phyloP scores from a whole-genome alignment of 768 basidiomycete genomes.

The Artomyces pyxidatus region DNA sequence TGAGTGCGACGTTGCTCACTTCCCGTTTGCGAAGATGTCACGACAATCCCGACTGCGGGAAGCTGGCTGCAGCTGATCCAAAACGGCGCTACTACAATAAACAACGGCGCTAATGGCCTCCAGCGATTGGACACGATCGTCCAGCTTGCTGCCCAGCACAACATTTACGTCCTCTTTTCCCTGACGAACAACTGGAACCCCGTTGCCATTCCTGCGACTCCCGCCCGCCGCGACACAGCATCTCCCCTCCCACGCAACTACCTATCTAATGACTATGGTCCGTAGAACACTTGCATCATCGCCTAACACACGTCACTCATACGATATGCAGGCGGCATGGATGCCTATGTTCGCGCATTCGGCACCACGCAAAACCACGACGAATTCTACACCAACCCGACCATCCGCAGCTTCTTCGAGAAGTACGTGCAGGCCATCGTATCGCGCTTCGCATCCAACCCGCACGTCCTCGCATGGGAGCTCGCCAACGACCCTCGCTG shows the following conservation, averaged over 20 bases:
- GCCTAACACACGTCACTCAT: neutral
- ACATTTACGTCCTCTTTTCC: slow-evolving; percentile 29
- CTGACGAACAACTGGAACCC: slow-evolving; percentile 18
- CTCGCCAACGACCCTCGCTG: slow-evolving; percentile 17
- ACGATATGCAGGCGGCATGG: slow-evolving; percentile 31
- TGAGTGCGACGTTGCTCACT: neutral
- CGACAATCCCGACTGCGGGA: slow-evolving; percentile 32
- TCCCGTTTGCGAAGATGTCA: slow-evolving; percentile 8
- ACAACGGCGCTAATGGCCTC: slow-evolving; percentile 53
- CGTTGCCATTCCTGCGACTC: neutral
- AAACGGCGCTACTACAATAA: slow-evolving; percentile 49
- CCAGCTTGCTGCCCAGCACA: slow-evolving; percentile 43
- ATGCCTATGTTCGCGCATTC: slow-evolving; percentile 28
- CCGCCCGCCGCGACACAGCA: slow-evolving; percentile 2
- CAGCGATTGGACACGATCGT: slow-evolving; percentile 55
- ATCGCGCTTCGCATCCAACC: slow-evolving; percentile 7
- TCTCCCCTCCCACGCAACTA: slow-evolving; percentile 20
- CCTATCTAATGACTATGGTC: slow-evolving; percentile 24
- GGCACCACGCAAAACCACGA: slow-evolving; percentile 25
- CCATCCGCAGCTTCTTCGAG: slow-evolving; percentile 17
- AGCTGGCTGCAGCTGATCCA: slow-evolving; percentile 56
- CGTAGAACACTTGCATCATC: neutral
- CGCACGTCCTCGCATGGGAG: slow-evolving; percentile 13
- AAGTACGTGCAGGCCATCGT: slow-evolving; percentile 7
- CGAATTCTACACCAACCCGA: slow-evolving; percentile 29